Conservation (phyloP, 768 basidiomycete genomes). For the Brasilioporus rufonigricans region DNA sequence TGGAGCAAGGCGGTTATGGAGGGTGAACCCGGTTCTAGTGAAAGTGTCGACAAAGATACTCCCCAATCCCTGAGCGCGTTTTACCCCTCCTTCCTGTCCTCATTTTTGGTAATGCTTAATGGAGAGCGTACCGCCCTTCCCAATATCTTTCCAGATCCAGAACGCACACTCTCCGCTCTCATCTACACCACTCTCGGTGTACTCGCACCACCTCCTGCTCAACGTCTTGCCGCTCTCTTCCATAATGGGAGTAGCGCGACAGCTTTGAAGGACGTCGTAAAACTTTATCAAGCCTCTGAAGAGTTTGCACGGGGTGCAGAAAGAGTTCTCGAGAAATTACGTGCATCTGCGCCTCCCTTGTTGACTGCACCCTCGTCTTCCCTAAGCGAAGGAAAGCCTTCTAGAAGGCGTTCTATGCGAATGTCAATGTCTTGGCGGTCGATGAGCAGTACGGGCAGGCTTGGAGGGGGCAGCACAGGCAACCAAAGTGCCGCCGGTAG, state of each 20-base stretch:
- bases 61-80: slow-evolving; percentile 59
- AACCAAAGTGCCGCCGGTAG: neutral
- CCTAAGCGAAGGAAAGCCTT: slow-evolving; percentile 27
- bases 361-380: slow-evolving; percentile 22
- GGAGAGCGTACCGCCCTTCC: slow-evolving; percentile 73
- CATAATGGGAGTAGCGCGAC: slow-evolving; percentile 55
- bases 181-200: slow-evolving; percentile 78
- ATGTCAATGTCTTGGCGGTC: slow-evolving; percentile 66
- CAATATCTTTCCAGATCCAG: slow-evolving; percentile 85
- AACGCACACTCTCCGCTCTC: slow-evolving; percentile 71
- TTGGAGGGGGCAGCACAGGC: slow-evolving; percentile 12
- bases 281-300: slow-evolving; percentile 70
- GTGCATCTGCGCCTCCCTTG: slow-evolving; percentile 33
- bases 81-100: slow-evolving; percentile 71
- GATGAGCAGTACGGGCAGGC: slow-evolving; percentile 25
- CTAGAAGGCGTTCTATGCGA: slow-evolving; percentile 55
- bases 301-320: slow-evolving; percentile 75
- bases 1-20: slow-evolving; percentile 65
- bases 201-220: slow-evolving; percentile 77
- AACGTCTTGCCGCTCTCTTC: slow-evolving; percentile 72
- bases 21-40: slow-evolving; percentile 16
- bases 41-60: slow-evolving; percentile 42
- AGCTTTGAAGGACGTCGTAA: slow-evolving; percentile 69
- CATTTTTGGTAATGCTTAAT: slow-evolving; percentile 62
- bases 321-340: slow-evolving; percentile 74